phyloP scores from a whole-genome alignment of 768 basidiomycete species.

The Mycena epipterygia region DNA sequence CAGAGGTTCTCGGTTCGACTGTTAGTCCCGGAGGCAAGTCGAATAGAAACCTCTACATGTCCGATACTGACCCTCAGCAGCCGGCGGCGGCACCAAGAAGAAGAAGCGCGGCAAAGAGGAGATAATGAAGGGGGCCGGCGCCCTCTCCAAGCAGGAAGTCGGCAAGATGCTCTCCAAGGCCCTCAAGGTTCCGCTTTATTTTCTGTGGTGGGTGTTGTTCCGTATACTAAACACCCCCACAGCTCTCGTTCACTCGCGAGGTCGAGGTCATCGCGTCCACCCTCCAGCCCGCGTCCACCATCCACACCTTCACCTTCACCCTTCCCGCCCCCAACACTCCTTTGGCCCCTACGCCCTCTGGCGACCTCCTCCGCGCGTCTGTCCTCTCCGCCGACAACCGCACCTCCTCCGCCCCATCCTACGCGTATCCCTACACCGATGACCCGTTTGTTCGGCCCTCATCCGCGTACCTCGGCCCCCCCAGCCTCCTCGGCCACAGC shows the following conservation, averaged over 20 bases:
- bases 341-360: slow-evolving; percentile 79
- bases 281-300: slow-evolving; percentile 91
- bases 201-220: slow-evolving; percentile 8
- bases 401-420: slow-evolving; percentile 77
- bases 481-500: slow-evolving; percentile 70
- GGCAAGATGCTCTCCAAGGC: slow-evolving; percentile 93
- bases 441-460: slow-evolving; percentile 87
- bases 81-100: slow-evolving; percentile 79
- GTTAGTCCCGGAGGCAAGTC: slow-evolving; percentile 73
- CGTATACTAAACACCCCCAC: slow-evolving; percentile 27
- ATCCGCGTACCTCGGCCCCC: slow-evolving; percentile 84
- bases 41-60: neutral
- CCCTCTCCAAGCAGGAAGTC: slow-evolving; percentile 87
- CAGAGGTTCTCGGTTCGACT: slow-evolving; percentile 91
- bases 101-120: slow-evolving; percentile 79
- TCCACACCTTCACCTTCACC: slow-evolving; percentile 92
- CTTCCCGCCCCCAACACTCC: slow-evolving; percentile 84
- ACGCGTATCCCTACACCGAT: slow-evolving; percentile 80
- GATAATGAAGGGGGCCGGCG: slow-evolving; percentile 80
- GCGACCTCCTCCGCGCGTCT: slow-evolving; percentile 80
- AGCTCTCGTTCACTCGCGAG: slow-evolving; percentile 94
- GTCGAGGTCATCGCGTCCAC: slow-evolving; percentile 97
- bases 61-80: slow-evolving; percentile 37
- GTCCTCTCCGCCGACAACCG: slow-evolving; percentile 76
- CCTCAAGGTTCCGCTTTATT: slow-evolving; percentile 74